Conservation (phyloP, 768 basidiomycete species). For the Suillus tomentosus region DNA sequence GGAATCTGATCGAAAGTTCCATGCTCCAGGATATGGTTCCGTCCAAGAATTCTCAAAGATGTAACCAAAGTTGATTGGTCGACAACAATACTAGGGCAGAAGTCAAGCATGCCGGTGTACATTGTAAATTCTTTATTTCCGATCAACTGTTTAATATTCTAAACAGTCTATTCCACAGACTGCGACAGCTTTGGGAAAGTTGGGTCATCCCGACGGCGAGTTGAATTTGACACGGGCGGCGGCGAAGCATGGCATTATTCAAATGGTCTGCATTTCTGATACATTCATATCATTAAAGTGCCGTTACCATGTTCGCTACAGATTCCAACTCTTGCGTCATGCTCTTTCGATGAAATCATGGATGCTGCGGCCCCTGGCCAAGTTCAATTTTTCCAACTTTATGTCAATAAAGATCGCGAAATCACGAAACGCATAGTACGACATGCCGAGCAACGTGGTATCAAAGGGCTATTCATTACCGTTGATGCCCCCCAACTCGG, state of each 20-base stretch:
- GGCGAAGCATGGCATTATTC: conserved; percentile 68
- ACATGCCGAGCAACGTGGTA: conserved; percentile 82
- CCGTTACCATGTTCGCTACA: conserved; percentile 28
- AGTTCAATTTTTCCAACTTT: conserved; percentile 83
- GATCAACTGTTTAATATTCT: background rate
- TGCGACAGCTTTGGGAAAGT: conserved; percentile 82
- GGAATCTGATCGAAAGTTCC: background rate
- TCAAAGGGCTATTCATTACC: conserved; percentile 91
- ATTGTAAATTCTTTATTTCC: conserved; percentile 46
- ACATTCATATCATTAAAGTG: background rate
- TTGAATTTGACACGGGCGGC: conserved; percentile 84
- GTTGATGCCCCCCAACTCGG: conserved; percentile 95
- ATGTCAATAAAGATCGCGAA: conserved; percentile 80
- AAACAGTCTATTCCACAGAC: conserved; percentile 36
- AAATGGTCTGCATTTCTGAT: conserved; percentile 49
- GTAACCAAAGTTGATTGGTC: conserved; percentile 81
- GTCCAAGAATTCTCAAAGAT: conserved; percentile 80
- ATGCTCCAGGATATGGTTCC: conserved; percentile 71
- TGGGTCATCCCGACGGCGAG: conserved; percentile 92
- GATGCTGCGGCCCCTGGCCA: conserved; percentile 78
- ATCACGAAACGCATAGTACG: conserved; percentile 82
- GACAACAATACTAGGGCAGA: conserved; percentile 72
- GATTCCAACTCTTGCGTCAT: conserved; percentile 92
- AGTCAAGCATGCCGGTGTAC: conserved; percentile 73
- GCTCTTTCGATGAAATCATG: conserved; percentile 92